phyloP scores from a whole-genome alignment of 345 rosid genomes.

The Brassica juncea region DNA sequence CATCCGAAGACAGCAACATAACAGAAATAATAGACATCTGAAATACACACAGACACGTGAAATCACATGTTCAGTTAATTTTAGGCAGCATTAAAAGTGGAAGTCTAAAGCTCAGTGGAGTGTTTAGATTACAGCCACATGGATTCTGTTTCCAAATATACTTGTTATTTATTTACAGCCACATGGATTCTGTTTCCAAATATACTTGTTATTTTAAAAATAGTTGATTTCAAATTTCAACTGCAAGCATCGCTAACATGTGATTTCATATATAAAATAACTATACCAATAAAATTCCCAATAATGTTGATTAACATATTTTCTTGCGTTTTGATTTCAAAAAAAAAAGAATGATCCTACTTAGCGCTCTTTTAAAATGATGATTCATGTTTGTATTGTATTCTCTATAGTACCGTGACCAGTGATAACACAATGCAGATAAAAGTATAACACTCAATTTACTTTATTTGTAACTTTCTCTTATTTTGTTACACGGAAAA shows the following conservation, averaged over 20 bases:
- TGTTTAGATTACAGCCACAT: conserved; percentile 39
- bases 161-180: conserved; percentile 24
- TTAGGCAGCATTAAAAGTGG: conserved; percentile 33
- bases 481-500: conserved; percentile 24
- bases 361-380: neutral
- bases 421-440: neutral
- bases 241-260: conserved; percentile 32
- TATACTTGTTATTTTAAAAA: neutral
- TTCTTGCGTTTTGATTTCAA: neutral
- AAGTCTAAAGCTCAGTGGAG: conserved; percentile 22
- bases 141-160: conserved; percentile 28
- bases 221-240: conserved; percentile 29
- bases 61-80: conserved; percentile 38
- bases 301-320: conserved; percentile 17
- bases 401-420: neutral
- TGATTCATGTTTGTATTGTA: no score
- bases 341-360: neutral
- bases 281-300: neutral
- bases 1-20: conserved; percentile 32
- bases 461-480: conserved; percentile 16
- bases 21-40: conserved; percentile 21
- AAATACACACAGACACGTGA: conserved; percentile 37
- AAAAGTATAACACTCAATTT: neutral
- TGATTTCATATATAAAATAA: neutral
- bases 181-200: conserved; percentile 36